Conservation (phyloP, 1,139 yeast species). For the Sugiyamaella neomexicana region DNA sequence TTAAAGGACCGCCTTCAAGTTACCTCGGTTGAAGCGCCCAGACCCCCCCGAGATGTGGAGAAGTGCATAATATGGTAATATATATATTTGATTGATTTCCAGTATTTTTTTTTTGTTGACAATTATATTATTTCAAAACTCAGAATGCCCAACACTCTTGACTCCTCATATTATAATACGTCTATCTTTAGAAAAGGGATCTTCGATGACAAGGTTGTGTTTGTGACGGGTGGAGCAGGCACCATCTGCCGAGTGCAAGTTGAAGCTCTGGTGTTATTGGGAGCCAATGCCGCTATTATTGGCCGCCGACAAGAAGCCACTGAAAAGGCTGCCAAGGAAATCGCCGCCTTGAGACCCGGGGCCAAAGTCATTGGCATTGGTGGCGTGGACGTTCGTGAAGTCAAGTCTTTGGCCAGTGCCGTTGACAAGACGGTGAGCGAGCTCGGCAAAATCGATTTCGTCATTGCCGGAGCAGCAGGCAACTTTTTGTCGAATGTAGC, state of each 20-base stretch:
- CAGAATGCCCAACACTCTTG: slow-evolving; percentile 29
- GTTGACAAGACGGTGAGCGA: slow-evolving; percentile 63
- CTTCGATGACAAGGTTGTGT: slow-evolving; percentile 79
- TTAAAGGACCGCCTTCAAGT: neutral
- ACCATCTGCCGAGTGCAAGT: slow-evolving; percentile 85
- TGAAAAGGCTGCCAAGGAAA: slow-evolving; percentile 63
- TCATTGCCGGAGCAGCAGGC: slow-evolving; percentile 95
- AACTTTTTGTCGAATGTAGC: slow-evolving; percentile 81
- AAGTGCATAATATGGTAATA: neutral
- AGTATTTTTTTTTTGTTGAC: neutral
- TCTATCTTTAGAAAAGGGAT: slow-evolving; percentile 55
- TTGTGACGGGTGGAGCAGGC: slow-evolving; percentile 95
- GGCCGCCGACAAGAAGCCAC: slow-evolving; percentile 75
- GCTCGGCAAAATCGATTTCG: slow-evolving; percentile 76
- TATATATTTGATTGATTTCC: neutral
- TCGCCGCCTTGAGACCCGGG: slow-evolving; percentile 54
- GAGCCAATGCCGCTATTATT: slow-evolving; percentile 81
- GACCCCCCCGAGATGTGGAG: neutral
- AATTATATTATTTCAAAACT: too few relatives aligned
- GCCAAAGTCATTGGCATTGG: slow-evolving; percentile 68
- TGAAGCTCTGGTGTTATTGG: slow-evolving; percentile 78
- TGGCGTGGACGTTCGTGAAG: slow-evolving; percentile 72
- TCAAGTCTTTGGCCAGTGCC: slow-evolving; percentile 58
- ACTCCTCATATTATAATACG: slow-evolving; percentile 31
- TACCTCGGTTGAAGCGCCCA: neutral